Evolutionary conservation across 1,284 basidiomycete genomes (phyloP).

Genomic region (Neolentinus lepideus): DNA sequence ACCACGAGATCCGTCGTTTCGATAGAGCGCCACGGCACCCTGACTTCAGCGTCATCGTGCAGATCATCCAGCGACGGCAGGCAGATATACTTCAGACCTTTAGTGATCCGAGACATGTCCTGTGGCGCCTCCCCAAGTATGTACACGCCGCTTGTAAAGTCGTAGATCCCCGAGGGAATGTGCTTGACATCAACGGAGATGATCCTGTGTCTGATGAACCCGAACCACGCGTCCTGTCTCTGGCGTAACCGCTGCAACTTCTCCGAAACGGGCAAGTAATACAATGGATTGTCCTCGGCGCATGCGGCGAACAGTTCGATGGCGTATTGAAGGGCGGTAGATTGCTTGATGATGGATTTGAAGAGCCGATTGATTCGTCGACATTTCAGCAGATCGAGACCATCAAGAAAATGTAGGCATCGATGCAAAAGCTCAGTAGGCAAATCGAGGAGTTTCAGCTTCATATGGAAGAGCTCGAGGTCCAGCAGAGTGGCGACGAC

Average conservation of each 20-base stretch:
- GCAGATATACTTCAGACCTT: constrained; percentile 4
- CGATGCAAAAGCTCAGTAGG: not conserved
- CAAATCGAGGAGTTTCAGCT: not conserved
- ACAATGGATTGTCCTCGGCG: not conserved
- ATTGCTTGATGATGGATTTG: not conserved
- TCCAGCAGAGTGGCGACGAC: too few relatives aligned
- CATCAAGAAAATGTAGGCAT: not conserved
- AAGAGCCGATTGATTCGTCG: not conserved
- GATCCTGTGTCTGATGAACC: not conserved
- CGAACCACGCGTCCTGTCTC: not conserved
- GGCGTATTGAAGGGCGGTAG: not conserved
- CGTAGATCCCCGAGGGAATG: constrained; percentile 28
- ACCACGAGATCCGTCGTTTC: constrained; percentile 11
- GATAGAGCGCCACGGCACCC: constrained; percentile 23
- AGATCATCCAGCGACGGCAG: constrained; percentile 9
- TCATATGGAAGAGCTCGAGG: too few relatives aligned
- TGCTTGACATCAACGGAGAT: constrained; percentile 10
- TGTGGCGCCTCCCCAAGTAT: constrained; percentile 22
- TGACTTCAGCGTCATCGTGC: not conserved
- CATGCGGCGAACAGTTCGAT: not conserved
- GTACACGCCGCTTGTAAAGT: constrained; percentile 31
- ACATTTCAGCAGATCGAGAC: not conserved
- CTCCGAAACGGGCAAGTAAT: not conserved
- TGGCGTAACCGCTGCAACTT: not conserved
- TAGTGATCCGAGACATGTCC: not conserved